Evolutionary conservation across 495 filamentous ascomycete genomes (phyloP), one percentile per base, ranked within the genome.

Genomic region (Penicillium coffeae): DNA sequence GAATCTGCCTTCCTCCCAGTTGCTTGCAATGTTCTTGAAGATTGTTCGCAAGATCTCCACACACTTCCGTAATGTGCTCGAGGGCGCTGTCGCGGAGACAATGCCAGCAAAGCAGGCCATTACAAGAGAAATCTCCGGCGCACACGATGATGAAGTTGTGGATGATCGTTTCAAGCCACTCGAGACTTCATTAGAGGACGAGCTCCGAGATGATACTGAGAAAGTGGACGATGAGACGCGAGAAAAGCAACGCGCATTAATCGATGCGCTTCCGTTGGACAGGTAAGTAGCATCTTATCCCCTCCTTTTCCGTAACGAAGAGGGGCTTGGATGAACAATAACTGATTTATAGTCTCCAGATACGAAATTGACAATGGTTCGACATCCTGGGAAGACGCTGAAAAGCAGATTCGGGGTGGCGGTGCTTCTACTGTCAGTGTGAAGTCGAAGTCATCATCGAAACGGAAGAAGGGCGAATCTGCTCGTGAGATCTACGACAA

Each of bases 21-120:
- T 96, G 2, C 74, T 99, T 21, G 89, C 92, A 21, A 95, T 97
- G 83, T 96, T 97, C 71, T 87, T 96, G 59, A 97, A 96, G 73
- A 85, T 93, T 54, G 76, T 97, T 55, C 79, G 92, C 21, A 97
- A 96, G 69, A 76, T 95, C 25, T 84, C 87, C 0, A 75, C 78
- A 12, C 77, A 87, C 55, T 90, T 99, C 71, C 79, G 83, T 19
- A 64, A 71, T 20, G 54, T 97, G n/a, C 72, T 95, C 14, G 81
- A 88, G 49, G 83, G 79, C 30, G 87, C 86, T 0, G 82, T 90
- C 21, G 84, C 77, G 39, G 80, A 86, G 15, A 71, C 77, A 8
- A 75, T 96, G 60, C 89, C 90, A 7, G 51, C 59, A 0, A 71
- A 78, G 30, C 54, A 78, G 15, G 68, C 76, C 22, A 56, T 69